Conservation (phyloP, 148 eudicot genomes). For the Rheum nobile region DNA sequence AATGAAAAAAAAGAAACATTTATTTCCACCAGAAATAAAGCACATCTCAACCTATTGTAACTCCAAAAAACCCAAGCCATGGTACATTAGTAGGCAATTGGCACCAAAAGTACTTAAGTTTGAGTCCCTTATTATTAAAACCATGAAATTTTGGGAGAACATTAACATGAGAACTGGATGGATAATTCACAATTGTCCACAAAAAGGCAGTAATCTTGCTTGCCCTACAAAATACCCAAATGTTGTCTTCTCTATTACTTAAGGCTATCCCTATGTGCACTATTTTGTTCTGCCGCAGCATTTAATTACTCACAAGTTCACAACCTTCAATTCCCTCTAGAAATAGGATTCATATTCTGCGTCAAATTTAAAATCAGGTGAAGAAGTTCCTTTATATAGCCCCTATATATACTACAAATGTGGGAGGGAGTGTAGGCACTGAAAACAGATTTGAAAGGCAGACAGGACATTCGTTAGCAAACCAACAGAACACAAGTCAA, state of each 20-base stretch:
- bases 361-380: no score
- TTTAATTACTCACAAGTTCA: not conserved
- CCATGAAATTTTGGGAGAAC: not conserved
- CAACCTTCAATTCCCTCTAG: not conserved
- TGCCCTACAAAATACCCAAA: not conserved
- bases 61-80: not conserved
- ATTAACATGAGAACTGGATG: not conserved
- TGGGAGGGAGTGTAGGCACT: no score
- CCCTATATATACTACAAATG: no score
- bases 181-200: not conserved
- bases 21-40: not conserved
- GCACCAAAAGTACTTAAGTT: not conserved
- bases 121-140: not conserved
- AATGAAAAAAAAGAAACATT: not conserved
- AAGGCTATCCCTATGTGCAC: not conserved
- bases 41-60: not conserved
- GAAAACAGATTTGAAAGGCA: no score
- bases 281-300: not conserved
- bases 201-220: not conserved
- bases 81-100: not conserved
- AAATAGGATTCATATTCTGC: not conserved
- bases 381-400: no score
- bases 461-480: not conserved
- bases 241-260: not conserved
- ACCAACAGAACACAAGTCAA: not conserved